Percentiles rank a stretch among this genome's conserved stretches.
Conservation (phyloP, 2,329 filamentous ascomycete genomes). For the Colletotrichum sp. region DNA sequence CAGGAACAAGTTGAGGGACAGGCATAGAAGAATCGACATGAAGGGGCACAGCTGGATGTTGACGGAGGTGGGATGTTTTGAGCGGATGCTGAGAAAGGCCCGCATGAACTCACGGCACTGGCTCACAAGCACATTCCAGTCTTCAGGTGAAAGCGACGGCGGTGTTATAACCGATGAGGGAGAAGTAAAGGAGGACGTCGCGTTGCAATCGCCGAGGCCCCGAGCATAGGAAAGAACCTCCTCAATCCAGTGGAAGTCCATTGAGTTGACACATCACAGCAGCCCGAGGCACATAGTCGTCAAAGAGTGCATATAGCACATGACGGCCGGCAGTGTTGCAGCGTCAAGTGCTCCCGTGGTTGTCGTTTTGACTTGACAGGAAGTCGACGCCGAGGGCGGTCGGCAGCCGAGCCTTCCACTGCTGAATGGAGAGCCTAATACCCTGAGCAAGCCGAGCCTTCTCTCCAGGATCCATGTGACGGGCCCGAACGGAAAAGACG, state of each 20-base stretch:
- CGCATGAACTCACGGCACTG: neutral
- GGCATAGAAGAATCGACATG: neutral
- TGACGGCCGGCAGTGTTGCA: fast-evolving
- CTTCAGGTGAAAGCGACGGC: neutral
- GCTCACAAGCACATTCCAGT: neutral
- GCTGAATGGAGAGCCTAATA: neutral
- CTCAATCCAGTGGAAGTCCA: neutral
- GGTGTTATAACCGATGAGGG: neutral
- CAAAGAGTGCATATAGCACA: neutral
- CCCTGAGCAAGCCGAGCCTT: neutral
- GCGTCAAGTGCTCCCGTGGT: neutral
- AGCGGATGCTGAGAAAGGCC: neutral
- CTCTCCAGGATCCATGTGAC: neutral
- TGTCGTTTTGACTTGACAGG: neutral
- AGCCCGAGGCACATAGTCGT: neutral
- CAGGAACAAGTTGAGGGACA: neutral
- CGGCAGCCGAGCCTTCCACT: neutral
- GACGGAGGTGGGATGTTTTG: neutral
- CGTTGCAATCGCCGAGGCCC: neutral
- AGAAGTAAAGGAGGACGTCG: neutral
- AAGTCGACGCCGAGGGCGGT: neutral
- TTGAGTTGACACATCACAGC: neutral
- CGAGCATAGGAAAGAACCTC: neutral
- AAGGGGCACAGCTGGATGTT: neutral
- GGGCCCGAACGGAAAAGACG: neutral